A percentile compares a stretch with the other conserved stretches of the same genome.
phyloP scores from a whole-genome alignment of 805 yeast species.

The Cyberlindnera amylophila region DNA sequence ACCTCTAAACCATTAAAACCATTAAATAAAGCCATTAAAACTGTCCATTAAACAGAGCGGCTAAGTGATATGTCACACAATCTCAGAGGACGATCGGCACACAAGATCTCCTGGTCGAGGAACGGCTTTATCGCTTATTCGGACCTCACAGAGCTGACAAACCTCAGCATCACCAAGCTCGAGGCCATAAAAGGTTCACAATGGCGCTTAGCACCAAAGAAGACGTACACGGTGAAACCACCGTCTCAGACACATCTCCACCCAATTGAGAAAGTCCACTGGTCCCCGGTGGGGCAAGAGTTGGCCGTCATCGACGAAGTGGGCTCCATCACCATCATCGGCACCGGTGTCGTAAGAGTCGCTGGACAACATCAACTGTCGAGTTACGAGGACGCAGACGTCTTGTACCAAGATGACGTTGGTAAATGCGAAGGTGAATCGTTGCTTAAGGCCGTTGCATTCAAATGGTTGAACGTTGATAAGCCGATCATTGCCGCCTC shows the following conservation, averaged over 20 bases:
- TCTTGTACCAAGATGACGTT: slow-evolving; percentile 36
- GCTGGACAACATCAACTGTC: slow-evolving; percentile 28
- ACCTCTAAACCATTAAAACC: too few relatives aligned
- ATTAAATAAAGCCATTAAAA: too few relatives aligned
- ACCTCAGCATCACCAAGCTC: slow-evolving; percentile 30
- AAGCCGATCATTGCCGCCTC: slow-evolving; percentile 57
- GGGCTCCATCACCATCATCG: slow-evolving; percentile 61
- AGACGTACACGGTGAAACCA: slow-evolving; percentile 21
- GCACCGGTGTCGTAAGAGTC: slow-evolving; percentile 44
- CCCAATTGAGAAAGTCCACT: slow-evolving; percentile 36
- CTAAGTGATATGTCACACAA: background rate
- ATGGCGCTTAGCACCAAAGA: slow-evolving; percentile 57
- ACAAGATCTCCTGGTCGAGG: slow-evolving; percentile 57
- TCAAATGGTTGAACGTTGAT: slow-evolving; percentile 73
- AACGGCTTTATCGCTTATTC: slow-evolving; percentile 81
- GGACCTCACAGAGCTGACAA: slow-evolving; percentile 33
- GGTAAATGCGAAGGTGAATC: slow-evolving; percentile 20
- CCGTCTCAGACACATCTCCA: slow-evolving; percentile 19
- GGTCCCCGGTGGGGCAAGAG: slow-evolving; percentile 81
- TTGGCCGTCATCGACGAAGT: slow-evolving; percentile 71
- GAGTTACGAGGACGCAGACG: slow-evolving; percentile 25
- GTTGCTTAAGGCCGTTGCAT: slow-evolving; percentile 36
- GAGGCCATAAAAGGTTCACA: slow-evolving; percentile 70
- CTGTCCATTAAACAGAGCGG: too few relatives aligned
- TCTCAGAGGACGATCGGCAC: background rate